These are phyloP conservation scores for Eleusine coracana DNA, from an alignment of 176 grass and related monocot species.

Conservation along the genomic window DNA sequence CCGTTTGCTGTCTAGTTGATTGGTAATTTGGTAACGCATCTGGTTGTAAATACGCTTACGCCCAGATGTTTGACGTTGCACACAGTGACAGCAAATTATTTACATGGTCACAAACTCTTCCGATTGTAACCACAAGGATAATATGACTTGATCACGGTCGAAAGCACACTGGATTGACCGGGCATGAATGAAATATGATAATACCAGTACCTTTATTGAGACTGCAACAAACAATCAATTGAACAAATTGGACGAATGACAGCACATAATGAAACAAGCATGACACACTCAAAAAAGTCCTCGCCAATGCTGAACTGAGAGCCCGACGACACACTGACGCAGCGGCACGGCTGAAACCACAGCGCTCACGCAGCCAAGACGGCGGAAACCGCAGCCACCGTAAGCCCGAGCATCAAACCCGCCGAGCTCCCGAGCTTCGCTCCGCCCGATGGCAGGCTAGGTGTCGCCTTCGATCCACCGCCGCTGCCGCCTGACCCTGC, in stretches of 20 bases:
- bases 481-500: conserved; percentile 14
- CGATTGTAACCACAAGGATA: too few species aligned
- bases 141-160: too few species aligned
- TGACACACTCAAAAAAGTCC: background rate
- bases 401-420: conserved; percentile 24
- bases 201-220: background rate
- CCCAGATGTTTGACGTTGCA: too few species aligned
- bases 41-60: too few species aligned
- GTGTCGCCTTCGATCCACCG: conserved; percentile 30
- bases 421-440: conserved; percentile 9
- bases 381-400: background rate
- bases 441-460: conserved; percentile 7
- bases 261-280: background rate
- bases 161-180: too few species aligned
- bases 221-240: background rate
- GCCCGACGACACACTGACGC: background rate
- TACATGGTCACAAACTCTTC: too few species aligned
- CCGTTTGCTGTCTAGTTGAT: too few species aligned
- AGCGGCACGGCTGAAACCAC: conserved; percentile 1
- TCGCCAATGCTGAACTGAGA: background rate
- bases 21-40: too few species aligned
- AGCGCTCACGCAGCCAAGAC: background rate
- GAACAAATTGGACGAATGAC: background rate
- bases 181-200: background rate
- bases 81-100: too few species aligned